Evolutionary conservation across 2,329 filamentous ascomycete genomes (phyloP), one percentile per base, ranked within the genome.

Genomic region (Ophiostoma perfectum): DNA sequence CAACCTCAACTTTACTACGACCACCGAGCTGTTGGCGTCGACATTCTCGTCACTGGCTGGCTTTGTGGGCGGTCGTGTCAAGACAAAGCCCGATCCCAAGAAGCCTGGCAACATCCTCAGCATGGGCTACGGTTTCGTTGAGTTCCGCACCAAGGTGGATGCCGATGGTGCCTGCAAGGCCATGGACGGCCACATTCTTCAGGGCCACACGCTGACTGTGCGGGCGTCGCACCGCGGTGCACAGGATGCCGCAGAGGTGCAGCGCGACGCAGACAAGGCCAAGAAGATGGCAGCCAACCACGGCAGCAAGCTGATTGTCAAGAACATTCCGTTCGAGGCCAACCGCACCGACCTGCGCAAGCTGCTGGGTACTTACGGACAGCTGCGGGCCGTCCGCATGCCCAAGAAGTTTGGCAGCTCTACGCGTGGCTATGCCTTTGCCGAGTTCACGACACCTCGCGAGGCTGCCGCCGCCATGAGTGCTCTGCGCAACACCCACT

Each of bases 121-220:
- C 77, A 97, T 98, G 93, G 95, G 95, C 49, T 99, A 96, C 77
- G 95, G 93, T 62, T 99, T 99, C 78, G 86, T 93, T 70, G 93
- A 97, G 74, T 99, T 98, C 79, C 86, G 84, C 70, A 89, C 85
- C 73, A 91, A 91, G 75, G 85, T 83, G 55, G 86, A 93, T 74
- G 94, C 95, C 0, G 86, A 91, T 73, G 89, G 90, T 63, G 95
- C 94, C 38, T 82, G 92, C 69, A 85, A 87, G 73, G 86, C 88
- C n/a, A 95, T 98, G 92, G 88, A 98, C 77, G 92, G 93, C 11
- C 87, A 91, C 77, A 87, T 87, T 52, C 85, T 99, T n/a, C 92
- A 97, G 72, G 90, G 88, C 27, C 93, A 99, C 79, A 89, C 90
- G 73, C 83, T 99, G 66, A 83, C 90, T 69, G 90, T 98, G 71